phyloP scores from a whole-genome alignment of 805 yeast species.

The Starmerella bombi region DNA sequence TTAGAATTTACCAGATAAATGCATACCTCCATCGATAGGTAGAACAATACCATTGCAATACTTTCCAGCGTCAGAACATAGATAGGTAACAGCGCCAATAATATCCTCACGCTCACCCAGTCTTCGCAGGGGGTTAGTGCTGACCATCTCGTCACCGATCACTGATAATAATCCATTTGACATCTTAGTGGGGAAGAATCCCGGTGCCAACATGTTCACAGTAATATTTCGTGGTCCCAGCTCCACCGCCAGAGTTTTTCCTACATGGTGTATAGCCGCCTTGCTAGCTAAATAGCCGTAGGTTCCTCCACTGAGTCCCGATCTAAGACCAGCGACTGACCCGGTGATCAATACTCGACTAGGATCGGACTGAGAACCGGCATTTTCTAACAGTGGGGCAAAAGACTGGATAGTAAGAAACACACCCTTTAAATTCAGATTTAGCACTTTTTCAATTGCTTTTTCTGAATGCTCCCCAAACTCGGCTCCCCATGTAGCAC shows the following conservation, averaged over 20 bases:
- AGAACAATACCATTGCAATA: conserved; percentile 56
- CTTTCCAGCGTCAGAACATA: conserved; percentile 43
- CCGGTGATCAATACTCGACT: conserved; percentile 53
- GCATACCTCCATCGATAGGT: conserved; percentile 60
- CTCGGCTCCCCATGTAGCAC: conserved; percentile 66
- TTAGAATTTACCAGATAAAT: conserved; percentile 29
- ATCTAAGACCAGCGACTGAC: conserved; percentile 44
- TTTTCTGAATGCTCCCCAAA: conserved; percentile 45
- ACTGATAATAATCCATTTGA: conserved; percentile 46
- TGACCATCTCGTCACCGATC: conserved; percentile 40
- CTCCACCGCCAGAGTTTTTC: conserved; percentile 48
- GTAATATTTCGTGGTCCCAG: conserved; percentile 55
- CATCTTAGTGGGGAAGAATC: conserved; percentile 67
- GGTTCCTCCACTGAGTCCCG: conserved; percentile 37
- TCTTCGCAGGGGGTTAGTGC: conserved; percentile 47
- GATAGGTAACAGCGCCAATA: conserved; percentile 41
- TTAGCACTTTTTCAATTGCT: conserved; percentile 50
- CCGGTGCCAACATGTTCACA: conserved; percentile 62
- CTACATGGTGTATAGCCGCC: conserved; percentile 60
- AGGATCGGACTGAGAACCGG: conserved; percentile 46
- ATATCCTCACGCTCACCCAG: conserved; percentile 51
- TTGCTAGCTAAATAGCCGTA: conserved; percentile 64
- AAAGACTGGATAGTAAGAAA: conserved; percentile 52
- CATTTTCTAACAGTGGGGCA: conserved; percentile 41
- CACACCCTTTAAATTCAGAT: conserved; percentile 54